phyloP scores from a whole-genome alignment of 768 basidiomycete species.

The Mycena vitilis region DNA sequence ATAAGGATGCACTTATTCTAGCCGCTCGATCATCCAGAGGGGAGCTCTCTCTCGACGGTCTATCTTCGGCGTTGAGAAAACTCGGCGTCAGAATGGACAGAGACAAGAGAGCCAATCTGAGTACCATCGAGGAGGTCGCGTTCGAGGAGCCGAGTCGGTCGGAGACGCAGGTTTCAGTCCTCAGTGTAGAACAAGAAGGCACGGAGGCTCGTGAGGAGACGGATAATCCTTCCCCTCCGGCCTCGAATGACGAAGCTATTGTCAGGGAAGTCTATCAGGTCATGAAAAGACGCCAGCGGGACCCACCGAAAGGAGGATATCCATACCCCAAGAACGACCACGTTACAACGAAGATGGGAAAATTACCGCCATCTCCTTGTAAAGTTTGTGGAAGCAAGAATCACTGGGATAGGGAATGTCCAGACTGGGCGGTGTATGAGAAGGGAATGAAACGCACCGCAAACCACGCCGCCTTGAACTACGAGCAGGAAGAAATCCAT shows the following conservation, averaged over 20 bases:
- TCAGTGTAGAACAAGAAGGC: too few relatives aligned
- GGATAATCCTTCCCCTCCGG: too few relatives aligned
- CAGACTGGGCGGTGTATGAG: not conserved
- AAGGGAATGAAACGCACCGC: not conserved
- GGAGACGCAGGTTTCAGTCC: too few relatives aligned
- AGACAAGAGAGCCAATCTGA: too few relatives aligned
- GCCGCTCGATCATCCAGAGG: too few relatives aligned
- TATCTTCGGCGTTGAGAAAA: too few relatives aligned
- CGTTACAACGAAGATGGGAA: not conserved
- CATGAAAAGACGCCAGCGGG: not conserved
- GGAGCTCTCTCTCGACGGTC: too few relatives aligned
- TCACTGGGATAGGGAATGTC: constrained; percentile 15
- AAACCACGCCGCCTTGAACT: not conserved
- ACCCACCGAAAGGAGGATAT: not conserved
- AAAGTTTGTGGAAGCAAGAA: not conserved
- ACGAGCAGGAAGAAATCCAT: not conserved
- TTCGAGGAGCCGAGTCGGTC: too few relatives aligned
- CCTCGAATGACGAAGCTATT: not conserved
- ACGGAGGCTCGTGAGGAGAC: too few relatives aligned
- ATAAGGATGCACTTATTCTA: too few relatives aligned
- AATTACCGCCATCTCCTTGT: not conserved
- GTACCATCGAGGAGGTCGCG: too few relatives aligned
- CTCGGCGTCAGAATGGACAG: too few relatives aligned
- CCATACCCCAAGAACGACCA: constrained; percentile 11
- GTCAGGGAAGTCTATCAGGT: not conserved